Conservation (phyloP, 169 alveolate species). For the Plasmodium gallinaceum region DNA sequence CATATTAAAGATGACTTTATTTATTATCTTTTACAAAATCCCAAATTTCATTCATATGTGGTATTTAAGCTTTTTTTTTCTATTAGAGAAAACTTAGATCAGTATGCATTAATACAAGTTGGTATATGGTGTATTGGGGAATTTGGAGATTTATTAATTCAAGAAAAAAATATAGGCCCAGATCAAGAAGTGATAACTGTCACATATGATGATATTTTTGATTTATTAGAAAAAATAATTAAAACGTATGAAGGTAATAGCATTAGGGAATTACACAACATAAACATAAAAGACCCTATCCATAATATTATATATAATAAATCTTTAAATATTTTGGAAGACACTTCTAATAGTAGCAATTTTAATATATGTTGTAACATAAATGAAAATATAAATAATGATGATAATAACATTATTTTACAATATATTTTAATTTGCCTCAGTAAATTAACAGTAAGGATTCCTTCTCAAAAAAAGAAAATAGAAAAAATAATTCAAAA, state of each 20-base stretch:
- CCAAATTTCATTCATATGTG: slow-evolving; percentile 88
- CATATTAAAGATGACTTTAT: slow-evolving; percentile 86
- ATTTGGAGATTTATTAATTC: slow-evolving; percentile 80
- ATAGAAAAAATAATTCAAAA: slow-evolving; percentile 77
- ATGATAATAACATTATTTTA: slow-evolving; percentile 71
- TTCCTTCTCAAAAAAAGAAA: slow-evolving; percentile 78
- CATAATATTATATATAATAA: slow-evolving; percentile 70
- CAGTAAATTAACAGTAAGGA: slow-evolving; percentile 77
- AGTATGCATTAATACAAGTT: slow-evolving; percentile 91
- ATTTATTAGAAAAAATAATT: slow-evolving; percentile 60
- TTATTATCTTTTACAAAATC: slow-evolving; percentile 83
- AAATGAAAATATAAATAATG: slow-evolving; percentile 45
- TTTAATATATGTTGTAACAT: slow-evolving; percentile 71
- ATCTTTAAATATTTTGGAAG: slow-evolving; percentile 51
- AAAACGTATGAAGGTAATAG: slow-evolving; percentile 53
- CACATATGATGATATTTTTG: slow-evolving; percentile 68
- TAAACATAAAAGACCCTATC: slow-evolving; percentile 72
- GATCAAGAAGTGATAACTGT: slow-evolving; percentile 71
- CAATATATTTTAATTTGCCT: slow-evolving; percentile 84
- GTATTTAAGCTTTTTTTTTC: slow-evolving; percentile 88
- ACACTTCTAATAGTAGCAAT: slow-evolving; percentile 6
- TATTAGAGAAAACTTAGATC: slow-evolving; percentile 88
- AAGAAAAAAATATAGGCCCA: slow-evolving; percentile 74
- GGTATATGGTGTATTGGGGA: slow-evolving; percentile 94
- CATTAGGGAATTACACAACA: slow-evolving; percentile 64